Base-by-base conservation (phyloP, 2,329 filamentous ascomycete species). In the Cryphonectria radicalis region DNA sequence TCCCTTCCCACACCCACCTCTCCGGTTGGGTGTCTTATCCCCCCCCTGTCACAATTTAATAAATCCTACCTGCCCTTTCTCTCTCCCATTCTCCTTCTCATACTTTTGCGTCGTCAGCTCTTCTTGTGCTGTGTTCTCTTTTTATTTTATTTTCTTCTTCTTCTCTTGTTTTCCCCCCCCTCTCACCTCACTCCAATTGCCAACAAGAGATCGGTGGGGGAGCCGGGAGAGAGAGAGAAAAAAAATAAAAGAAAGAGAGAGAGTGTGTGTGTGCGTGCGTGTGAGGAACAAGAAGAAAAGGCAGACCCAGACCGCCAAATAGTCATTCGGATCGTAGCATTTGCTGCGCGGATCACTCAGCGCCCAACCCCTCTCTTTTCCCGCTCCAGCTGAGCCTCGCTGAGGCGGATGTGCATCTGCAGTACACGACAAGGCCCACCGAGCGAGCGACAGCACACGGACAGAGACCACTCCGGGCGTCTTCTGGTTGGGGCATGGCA, bases 401-500 rank as follows among this genome's bases (percentile, higher is more conserved):
- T 43, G 65, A 57, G 65, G 65, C 65, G 50, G 35, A 67, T 53
- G 65, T 40, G 55, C 65, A 59, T 43, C 22, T 67, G 65, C 65
- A 55, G 55, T 35, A 53, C 53, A 66, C 28, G 64, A 66, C 55
- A 28, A 19, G 55, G 55, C 55, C 55, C 55, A 59, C 55, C 25
- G 25, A 59, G 55, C 55, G 66, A 60, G 28, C 55, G 66, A 60
- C 53, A 68, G 43, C n/a, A 43, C 55, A 60, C 66, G n/a, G 37
- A 42, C 40, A 43, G 25, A 59, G 19, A 40, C 35, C 25, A 62
- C 55, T n/a, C 25, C 37, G 25, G 25, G n/a, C 53, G 22, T 53
- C 40, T 53, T 65, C n/a, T 65, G 63, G 32, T 65, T 37, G 63
- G 63, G 42, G 63, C 63, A 65, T 65, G 63, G 63, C 63, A 65